Base-by-base conservation (phyloP, 768 basidiomycete genomes). In the Hypholoma fasciculare region DNA sequence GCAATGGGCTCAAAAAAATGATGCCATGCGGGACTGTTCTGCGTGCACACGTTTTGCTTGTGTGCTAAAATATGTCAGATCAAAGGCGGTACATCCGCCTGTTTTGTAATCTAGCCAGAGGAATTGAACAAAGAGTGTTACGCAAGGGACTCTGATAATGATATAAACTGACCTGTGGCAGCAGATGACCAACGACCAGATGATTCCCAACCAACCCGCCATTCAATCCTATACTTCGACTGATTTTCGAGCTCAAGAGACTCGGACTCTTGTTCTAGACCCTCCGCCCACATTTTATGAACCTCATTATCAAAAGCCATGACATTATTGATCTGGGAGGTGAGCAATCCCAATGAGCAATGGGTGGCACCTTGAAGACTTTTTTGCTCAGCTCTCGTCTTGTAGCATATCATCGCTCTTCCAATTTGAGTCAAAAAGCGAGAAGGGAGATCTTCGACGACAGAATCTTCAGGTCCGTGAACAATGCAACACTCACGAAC, bases 361-460 rank as follows among this genome's bases (percentile, higher is more conserved):
- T 43, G 14, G 2, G 9, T 19, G 16, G 6, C 40, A 16, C 14
- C 19, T 16, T 43, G 4, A 56, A 56, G 54, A 7, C 36, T 48
- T 17, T 43, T 48, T 19, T 27, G 17, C 47, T 56, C 48, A 37
- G 54, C 54, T 26, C 54, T 44, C 14, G 48, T 44, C 48, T 56
- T 56, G 30, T 56, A 56, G 4, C 48, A 37, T 30, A 56, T 48
- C 23, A 56, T 37, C 13, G 54, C 48, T 20, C 48, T 43, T 19
- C 44, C 44, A 48, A 56, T 56, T 30, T 56, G 54, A 36, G 48
- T 27, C n/a, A 56, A 56, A 56, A 56, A 56, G 44, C 47, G 36
- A 36, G 44, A 56, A 17, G 54, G 54, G 30, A 56, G 37, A 34
- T 56, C 54, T 13, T 16, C 36, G 16, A 56, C 37, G 37, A 47